Conservation (phyloP, 2,329 filamentous ascomycete genomes). For the Basipetospora chlamydospora region DNA sequence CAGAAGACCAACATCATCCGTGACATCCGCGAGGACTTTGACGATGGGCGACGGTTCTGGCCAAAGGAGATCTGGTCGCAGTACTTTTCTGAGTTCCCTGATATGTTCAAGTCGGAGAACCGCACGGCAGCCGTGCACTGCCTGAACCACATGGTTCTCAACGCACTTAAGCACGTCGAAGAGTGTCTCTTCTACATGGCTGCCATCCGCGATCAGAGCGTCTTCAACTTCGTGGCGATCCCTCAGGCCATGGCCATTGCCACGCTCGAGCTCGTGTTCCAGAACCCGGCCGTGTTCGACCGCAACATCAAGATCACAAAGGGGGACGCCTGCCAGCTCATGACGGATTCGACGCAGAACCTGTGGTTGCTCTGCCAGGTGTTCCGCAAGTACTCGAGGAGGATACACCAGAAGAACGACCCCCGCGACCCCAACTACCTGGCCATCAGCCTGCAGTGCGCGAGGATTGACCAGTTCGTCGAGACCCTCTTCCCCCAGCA, state of each 20-base stretch:
- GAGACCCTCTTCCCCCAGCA: constrained; percentile 84
- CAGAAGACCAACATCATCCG: constrained; percentile 99
- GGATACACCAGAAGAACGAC: constrained; percentile 87
- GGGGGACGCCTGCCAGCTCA: constrained; percentile 79
- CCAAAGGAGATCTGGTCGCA: constrained; percentile 95
- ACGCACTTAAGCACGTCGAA: constrained; percentile 72
- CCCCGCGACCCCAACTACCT: constrained; percentile 86
- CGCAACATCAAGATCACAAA: constrained; percentile 94
- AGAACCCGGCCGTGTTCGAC: constrained; percentile 74
- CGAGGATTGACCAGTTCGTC: constrained; percentile 84
- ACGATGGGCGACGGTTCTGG: constrained; percentile 84
- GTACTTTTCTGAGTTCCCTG: constrained; percentile 77
- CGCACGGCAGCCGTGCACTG: constrained; percentile 66
- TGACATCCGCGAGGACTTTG: constrained; percentile 79
- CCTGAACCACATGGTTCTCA: constrained; percentile 86
- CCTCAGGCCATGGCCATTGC: constrained; percentile 96
- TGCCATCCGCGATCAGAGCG: constrained; percentile 84
- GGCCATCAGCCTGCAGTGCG: constrained; percentile 81
- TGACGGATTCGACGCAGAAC: constrained; percentile 89
- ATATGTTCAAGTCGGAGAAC: constrained; percentile 74
- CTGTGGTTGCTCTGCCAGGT: constrained; percentile 65
- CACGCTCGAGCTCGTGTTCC: constrained; percentile 81
- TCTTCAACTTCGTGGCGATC: constrained; percentile 98
- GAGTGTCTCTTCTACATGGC: constrained; percentile 98
- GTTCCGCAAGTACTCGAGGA: constrained; percentile 63